Evolutionary conservation across 495 filamentous ascomycete genomes (phyloP), one percentile per base, ranked within the genome.

Genomic region (Podospora didyma): DNA sequence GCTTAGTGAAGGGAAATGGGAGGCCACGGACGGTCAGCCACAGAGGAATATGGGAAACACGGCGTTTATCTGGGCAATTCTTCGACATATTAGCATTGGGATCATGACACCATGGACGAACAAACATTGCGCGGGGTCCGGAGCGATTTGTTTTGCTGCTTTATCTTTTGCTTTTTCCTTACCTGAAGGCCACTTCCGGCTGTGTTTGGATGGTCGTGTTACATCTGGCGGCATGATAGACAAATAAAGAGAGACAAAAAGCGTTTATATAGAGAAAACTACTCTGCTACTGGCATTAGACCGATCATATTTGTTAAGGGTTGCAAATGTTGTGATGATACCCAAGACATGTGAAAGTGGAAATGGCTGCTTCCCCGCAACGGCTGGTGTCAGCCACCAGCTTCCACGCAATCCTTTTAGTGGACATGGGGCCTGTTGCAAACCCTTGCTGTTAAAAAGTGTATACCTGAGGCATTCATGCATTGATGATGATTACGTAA

Each of bases 401-500:
- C n/a, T n/a, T n/a, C n/a, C n/a, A n/a, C n/a, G n/a, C n/a, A n/a
- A n/a, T n/a, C n/a, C n/a, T n/a, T n/a, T n/a, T n/a, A n/a, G n/a
- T n/a, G n/a, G n/a, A n/a, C n/a, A n/a, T n/a, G n/a, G n/a, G n/a
- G n/a, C n/a, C n/a, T n/a, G n/a, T n/a, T n/a, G n/a, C n/a, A n/a
- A n/a, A n/a, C n/a, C n/a, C n/a, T n/a, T n/a, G n/a, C n/a, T n/a
- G n/a, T n/a, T n/a, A n/a, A n/a, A n/a, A n/a, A 42, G 39, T 42
- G 12, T 7, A 5, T 5, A 14, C 39, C 39, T 42, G 12, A 41
- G 16, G 11, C 16, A 42, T 19, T 64, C 16, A 64, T 59, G 54
- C 59, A 51, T 12, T 21, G 58, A 42, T 2, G 19, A 20, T 31
- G 51, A 55, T 67, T 69, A 69, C 52, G 19, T 69, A 69, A 69